These are phyloP conservation scores for Naganishia sp. DNA, from an alignment of 1,284 basidiomycete species.

Conservation along the genomic window DNA sequence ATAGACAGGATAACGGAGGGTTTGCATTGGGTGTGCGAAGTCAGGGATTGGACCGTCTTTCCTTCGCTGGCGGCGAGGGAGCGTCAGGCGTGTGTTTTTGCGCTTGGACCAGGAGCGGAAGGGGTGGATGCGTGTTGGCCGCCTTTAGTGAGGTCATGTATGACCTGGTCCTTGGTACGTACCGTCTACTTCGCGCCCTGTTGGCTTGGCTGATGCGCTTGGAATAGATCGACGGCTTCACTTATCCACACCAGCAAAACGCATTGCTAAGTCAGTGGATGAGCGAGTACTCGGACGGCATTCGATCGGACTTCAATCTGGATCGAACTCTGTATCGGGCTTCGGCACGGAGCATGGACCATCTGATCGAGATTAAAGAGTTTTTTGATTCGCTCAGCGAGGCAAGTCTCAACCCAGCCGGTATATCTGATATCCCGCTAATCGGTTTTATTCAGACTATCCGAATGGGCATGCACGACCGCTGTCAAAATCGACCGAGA, in stretches of 20 bases:
- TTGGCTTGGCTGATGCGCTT: background rate
- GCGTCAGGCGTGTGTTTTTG: constrained; percentile 5
- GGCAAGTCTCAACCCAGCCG: background rate
- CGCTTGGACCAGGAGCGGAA: background rate
- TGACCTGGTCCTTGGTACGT: constrained; percentile 22
- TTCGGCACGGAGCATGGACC: background rate
- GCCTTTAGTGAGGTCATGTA: constrained; percentile 14
- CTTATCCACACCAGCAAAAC: background rate
- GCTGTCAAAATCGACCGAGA: constrained; percentile 23
- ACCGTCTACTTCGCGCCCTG: background rate
- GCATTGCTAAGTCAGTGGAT: constrained; percentile 7
- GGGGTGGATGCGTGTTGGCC: background rate
- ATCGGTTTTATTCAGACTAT: background rate
- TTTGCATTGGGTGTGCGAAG: background rate
- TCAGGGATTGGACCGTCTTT: background rate
- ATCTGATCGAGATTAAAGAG: background rate
- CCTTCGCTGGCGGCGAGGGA: constrained; percentile 7
- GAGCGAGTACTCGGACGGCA: background rate
- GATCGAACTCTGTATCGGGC: constrained; percentile 5
- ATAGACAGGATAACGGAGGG: background rate
- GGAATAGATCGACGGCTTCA: background rate
- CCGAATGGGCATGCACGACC: constrained; percentile 12
- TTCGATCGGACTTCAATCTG: background rate
- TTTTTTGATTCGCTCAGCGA: constrained; percentile 11
- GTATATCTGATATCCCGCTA: background rate